These are phyloP conservation scores for Medicago arabica DNA, from an alignment of 306 rosid species.

Conservation along the genomic window DNA sequence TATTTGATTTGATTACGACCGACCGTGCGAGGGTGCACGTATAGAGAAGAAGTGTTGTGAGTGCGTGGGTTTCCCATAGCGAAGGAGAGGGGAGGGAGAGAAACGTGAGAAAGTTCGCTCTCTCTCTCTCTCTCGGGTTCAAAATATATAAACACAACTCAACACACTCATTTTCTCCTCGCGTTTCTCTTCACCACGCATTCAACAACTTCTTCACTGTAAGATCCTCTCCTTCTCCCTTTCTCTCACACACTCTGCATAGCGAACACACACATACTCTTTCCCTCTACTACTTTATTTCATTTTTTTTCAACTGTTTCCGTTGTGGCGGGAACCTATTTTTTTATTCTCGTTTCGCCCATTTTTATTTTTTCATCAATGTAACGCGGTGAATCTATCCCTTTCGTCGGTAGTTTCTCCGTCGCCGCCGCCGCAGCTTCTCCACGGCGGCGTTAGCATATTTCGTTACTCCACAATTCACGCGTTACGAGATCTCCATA, in stretches of 20 bases:
- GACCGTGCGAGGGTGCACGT: too few relatives aligned
- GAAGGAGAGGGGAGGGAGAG: constrained; percentile 37
- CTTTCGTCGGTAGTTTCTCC: not conserved
- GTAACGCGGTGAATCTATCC: not conserved
- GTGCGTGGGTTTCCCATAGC: constrained; percentile 24
- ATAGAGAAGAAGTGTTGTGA: too few relatives aligned
- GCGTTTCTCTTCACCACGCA: constrained; percentile 37
- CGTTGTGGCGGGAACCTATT: constrained; percentile 52
- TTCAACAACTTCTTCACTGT: constrained; percentile 46
- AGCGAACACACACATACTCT: not conserved
- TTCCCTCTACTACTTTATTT: constrained; percentile 30
- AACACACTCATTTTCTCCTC: constrained; percentile 24
- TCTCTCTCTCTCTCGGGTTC: constrained; percentile 20
- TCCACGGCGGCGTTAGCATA: constrained; percentile 3
- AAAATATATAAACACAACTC: constrained; percentile 36
- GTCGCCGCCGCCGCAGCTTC: not conserved
- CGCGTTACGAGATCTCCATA: constrained; percentile 36
- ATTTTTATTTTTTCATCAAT: constrained; percentile 26
- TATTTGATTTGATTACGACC: too few relatives aligned
- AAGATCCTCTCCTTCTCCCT: constrained; percentile 42
- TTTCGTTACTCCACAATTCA: not conserved
- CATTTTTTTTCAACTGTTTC: constrained; percentile 21
- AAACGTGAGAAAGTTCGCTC: constrained; percentile 47
- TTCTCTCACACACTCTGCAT: not conserved
- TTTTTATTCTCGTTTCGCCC: not conserved